Evolutionary conservation across 2,329 filamentous ascomycete species (phyloP).

Genomic region (Lachnellula subtilissima): DNA sequence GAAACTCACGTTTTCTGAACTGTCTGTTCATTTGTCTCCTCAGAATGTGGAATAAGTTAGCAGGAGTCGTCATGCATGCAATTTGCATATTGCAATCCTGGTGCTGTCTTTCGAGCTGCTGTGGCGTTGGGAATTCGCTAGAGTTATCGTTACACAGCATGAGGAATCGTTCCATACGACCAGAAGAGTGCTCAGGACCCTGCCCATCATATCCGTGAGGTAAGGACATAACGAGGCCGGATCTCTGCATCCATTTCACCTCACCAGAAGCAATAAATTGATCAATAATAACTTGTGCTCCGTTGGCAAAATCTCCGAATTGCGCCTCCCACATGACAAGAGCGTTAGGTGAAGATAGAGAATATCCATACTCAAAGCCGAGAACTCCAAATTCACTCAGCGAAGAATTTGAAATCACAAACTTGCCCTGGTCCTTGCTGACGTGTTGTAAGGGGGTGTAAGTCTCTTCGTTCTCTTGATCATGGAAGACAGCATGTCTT

Average conservation of each 20-base stretch:
- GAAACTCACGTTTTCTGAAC: constrained; percentile 89
- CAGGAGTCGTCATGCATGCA: constrained; percentile 91
- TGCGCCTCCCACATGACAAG: constrained; percentile 99
- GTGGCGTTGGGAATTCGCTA: constrained; percentile 78
- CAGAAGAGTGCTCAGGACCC: constrained; percentile 96
- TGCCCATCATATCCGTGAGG: constrained; percentile 98
- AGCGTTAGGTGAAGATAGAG: constrained; percentile 90
- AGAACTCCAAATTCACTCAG: constrained; percentile 67
- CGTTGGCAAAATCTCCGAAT: constrained; percentile 99
- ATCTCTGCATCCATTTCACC: constrained; percentile 98
- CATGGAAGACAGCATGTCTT: constrained; percentile 93
- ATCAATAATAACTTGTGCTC: constrained; percentile 97
- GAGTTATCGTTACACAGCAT: constrained; percentile 98
- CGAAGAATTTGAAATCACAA: constrained; percentile 96
- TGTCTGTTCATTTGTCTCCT: constrained; percentile 98
- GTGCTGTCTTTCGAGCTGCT: constrained; percentile 93
- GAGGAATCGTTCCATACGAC: constrained; percentile 92
- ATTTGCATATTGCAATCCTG: constrained; percentile 99
- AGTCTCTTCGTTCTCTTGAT: constrained; percentile 89
- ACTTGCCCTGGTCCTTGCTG: constrained; percentile 86
- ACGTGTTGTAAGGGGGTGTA: constrained; percentile 91
- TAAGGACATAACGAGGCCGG: constrained; percentile 90
- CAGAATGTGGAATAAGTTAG: constrained; percentile 94
- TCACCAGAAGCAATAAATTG: constrained; percentile 98
- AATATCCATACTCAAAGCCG: constrained; percentile 98